phyloP scores from a whole-genome alignment of 495 filamentous ascomycete species.

The Chlorociboria aeruginascens region DNA sequence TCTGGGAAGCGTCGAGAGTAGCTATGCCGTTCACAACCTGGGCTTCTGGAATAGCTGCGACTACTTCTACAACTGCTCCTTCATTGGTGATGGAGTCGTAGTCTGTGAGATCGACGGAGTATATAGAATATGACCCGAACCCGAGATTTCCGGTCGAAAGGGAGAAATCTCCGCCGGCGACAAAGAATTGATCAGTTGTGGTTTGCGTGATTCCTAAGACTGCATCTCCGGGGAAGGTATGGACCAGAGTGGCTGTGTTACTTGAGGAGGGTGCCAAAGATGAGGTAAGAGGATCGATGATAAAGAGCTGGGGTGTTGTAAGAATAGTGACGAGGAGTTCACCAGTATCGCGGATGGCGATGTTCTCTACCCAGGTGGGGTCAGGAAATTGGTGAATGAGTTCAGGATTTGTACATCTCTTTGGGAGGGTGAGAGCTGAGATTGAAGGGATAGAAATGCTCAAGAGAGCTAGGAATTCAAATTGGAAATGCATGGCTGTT shows the following conservation, averaged over 20 bases:
- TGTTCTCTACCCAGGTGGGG: slow-evolving; percentile 30
- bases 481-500: not conserved
- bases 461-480: not conserved
- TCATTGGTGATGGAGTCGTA: not conserved
- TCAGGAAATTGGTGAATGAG: slow-evolving; percentile 21
- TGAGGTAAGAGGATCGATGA: slow-evolving; percentile 22
- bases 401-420: not conserved
- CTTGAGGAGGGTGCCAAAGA: slow-evolving; percentile 7
- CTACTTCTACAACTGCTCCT: not conserved
- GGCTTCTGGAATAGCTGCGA: slow-evolving; percentile 9
- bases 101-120: slow-evolving; percentile 1
- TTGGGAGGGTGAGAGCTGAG: not conserved
- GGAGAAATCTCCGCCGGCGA: slow-evolving; percentile 15
- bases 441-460: not conserved
- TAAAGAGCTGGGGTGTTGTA: slow-evolving; percentile 30
- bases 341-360: slow-evolving; percentile 23
- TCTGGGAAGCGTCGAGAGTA: slow-evolving; percentile 14
- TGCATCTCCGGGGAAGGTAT: slow-evolving; percentile 14
- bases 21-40: slow-evolving; percentile 26
- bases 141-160: not conserved
- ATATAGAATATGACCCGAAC: not conserved
- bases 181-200: slow-evolving; percentile 20
- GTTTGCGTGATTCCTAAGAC: slow-evolving; percentile 24
- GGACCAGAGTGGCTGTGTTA: slow-evolving; percentile 9
- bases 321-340: slow-evolving; percentile 27